Evolutionary conservation across 148 eudicot genomes (phyloP), one percentile per base, ranked within the genome.

Genomic region (Drosera capensis): DNA sequence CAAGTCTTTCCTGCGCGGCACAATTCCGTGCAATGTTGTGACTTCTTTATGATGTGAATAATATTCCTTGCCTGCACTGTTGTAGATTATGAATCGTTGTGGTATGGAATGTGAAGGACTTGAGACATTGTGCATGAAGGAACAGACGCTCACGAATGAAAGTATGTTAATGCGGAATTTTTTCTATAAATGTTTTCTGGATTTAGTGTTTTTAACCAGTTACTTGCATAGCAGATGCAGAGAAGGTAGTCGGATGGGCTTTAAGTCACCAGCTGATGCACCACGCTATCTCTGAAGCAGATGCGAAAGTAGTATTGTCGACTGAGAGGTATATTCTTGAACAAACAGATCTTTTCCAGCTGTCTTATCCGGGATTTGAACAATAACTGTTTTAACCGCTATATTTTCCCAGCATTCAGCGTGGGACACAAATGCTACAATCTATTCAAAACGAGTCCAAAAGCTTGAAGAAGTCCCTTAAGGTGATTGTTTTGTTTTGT

Each of bases 211-310:
- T 31, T 19, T 16, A 12, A 2, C 22, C n/a, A 20, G 14, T 44
- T 11, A 35, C 5, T 25, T 52, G 54, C 51, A 20, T 48, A 50
- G 64, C 71, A 90, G 97, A 79, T 75, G 87, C 85, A 9, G 97
- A 80, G 57, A 90, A 84, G 67, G 79, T 84, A 29, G 66, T 84
- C 26, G 97, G 93, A 23, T 90, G 97, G 97, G 95, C 97, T 44
- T 40, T 84, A 49, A 78, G 79, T 59, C 82, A 90, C 65, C 79
- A 78, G 65, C 46, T 84, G 59, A 90, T 80, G 93, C 74, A 79
- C 22, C 67, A 57, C 50, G 25, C 71, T 13, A 51, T 56, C 57
- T 46, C 63, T 48, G 70, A 73, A 49, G 23, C 84, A 45, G 78
- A 80, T 56, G 45, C 62, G 7, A 68, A 54, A 64, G 64, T 83